A percentile compares a stretch with the other conserved stretches of the same genome.
Conservation (phyloP, 2,329 filamentous ascomycete species). For the Xylaria sp. region DNA sequence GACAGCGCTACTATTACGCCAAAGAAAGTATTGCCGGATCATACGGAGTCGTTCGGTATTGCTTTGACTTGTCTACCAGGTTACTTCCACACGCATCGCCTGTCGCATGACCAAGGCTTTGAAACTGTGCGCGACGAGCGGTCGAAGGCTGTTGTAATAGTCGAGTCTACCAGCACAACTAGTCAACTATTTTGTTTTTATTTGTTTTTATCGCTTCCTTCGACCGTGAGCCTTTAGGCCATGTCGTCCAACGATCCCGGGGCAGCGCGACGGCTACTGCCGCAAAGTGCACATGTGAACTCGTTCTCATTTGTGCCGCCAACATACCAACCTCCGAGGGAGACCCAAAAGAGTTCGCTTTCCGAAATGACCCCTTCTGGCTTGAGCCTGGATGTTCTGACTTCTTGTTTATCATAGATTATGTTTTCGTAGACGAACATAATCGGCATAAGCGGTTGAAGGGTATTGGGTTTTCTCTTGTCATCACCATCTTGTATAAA, state of each 20-base stretch:
- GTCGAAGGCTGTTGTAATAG: slow-evolving; percentile 24
- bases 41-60: not conserved
- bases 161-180: slow-evolving; percentile 38
- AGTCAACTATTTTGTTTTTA: not conserved
- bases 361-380: slow-evolving; percentile 16
- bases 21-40: not conserved
- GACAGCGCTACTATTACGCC: not conserved
- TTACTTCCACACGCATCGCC: not conserved
- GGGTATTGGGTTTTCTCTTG: slow-evolving; percentile 59
- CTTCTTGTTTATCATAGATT: slow-evolving; percentile 66
- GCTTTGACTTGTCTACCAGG: not conserved
- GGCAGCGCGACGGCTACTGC: slow-evolving; percentile 65
- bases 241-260: slow-evolving; percentile 66
- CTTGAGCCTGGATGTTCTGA: slow-evolving; percentile 25
- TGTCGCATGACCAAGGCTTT: slow-evolving; percentile 24
- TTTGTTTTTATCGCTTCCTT: slow-evolving; percentile 42
- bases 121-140: slow-evolving; percentile 23
- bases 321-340: slow-evolving; percentile 64
- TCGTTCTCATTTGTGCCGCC: slow-evolving; percentile 77
- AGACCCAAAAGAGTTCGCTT: slow-evolving; percentile 82
- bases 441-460: slow-evolving; percentile 97
- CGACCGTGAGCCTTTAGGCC: not conserved
- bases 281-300: slow-evolving; percentile 73
- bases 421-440: slow-evolving; percentile 99
- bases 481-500: not conserved